Evolutionary conservation across 108 stramenopile genomes (phyloP).

Genomic region (Cafeteria roenbergensis): DNA sequence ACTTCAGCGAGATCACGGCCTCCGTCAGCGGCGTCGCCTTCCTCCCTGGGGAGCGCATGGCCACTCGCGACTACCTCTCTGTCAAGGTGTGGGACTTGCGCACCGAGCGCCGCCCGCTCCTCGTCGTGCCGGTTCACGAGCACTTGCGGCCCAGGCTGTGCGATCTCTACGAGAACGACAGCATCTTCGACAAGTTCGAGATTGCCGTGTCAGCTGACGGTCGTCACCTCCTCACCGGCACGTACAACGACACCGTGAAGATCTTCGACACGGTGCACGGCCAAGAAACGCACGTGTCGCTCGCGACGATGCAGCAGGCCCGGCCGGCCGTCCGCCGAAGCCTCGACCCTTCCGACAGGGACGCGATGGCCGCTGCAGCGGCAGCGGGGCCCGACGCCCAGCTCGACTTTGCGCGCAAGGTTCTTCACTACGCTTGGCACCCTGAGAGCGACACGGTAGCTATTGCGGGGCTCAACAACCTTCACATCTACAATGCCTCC

Average conservation of each 20-base stretch:
- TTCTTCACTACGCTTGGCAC: conserved; percentile 42
- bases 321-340: too few relatives aligned
- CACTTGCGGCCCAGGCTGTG: conserved; percentile 36
- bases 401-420: conserved; percentile 33
- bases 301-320: too few relatives aligned
- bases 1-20: conserved; percentile 49
- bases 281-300: conserved; percentile 4
- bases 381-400: background rate
- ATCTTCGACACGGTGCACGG: background rate
- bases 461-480: conserved; percentile 38
- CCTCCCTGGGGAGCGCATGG: conserved; percentile 36
- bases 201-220: conserved; percentile 36
- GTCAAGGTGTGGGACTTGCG: conserved; percentile 51
- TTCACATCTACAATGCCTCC: conserved; percentile 30
- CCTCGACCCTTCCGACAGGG: too few relatives aligned
- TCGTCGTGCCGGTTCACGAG: conserved; percentile 41
- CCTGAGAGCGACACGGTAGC: conserved; percentile 30
- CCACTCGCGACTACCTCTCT: conserved; percentile 52
- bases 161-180: conserved; percentile 51
- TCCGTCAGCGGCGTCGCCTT: conserved; percentile 44
- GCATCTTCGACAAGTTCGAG: conserved; percentile 63
- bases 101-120: conserved; percentile 37
- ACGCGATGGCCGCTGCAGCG: too few relatives aligned
- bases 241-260: conserved; percentile 26
- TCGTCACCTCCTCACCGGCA: conserved; percentile 33